Base-by-base conservation (phyloP, 768 basidiomycete species). In the Lactarius tabidus region DNA sequence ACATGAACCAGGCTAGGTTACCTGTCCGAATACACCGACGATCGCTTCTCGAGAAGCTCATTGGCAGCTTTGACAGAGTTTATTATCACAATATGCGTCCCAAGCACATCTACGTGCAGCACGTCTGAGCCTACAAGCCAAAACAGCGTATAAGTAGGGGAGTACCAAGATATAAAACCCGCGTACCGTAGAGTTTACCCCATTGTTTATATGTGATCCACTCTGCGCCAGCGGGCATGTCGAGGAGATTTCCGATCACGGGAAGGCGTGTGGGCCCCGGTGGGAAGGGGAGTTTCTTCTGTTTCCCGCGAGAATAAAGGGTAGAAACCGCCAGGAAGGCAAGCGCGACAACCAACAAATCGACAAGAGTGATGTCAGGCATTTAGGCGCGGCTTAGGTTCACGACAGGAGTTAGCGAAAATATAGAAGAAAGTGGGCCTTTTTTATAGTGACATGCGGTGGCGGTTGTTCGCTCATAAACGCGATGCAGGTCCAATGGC, bases 31-130 rank as follows among this genome's bases (percentile, higher is more conserved):
- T 70, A 72, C 9, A 72, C 55, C 18, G 68, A 26, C 6, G 73
- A 70, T 17, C 70, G 67, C 57, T 67, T 69, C 18, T 75, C 71
- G n/a, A 75, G 65, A 14, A 75, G 65, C 3, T 75, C 74, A 9
- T 61, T 58, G 2, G 70, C 70, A 26, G 71, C 66, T 35, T 69
- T 59, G 9, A 58, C 31, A 1, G 72, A 68, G 53, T 73, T 74
- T 29, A 74, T 38, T 29, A 75, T 36, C 9, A 72, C 36, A 8
- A 72, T 39, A 26, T 60, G 65, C 18, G 60, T 61, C 2, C 72
- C 71, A 12, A 70, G 29, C 10, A 72, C 35, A 29, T 72, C 62
- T 14, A 69, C 23, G 36, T 71, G 68, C 3, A 73, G 54, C 35
- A 74, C 33, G 15, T 70, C 71, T 20, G 57, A 69, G 39, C 43